phyloP scores from a whole-genome alignment of 768 basidiomycete genomes.

The Amyloporia xantha region DNA sequence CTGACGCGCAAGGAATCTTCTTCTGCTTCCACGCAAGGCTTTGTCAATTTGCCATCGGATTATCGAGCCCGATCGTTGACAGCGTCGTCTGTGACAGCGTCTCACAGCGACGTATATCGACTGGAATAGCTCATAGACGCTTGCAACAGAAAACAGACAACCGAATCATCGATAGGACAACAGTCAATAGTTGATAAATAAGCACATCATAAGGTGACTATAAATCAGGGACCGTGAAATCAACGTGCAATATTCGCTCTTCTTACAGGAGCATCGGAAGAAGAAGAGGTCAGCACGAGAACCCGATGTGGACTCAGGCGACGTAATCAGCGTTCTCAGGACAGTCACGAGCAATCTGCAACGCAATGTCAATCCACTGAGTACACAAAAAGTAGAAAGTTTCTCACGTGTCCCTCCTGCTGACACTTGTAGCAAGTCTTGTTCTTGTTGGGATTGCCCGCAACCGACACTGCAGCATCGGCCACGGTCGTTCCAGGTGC shows the following conservation, averaged over 20 bases:
- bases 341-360: constrained; percentile 30
- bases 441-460: constrained; percentile 45
- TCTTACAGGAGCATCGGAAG: constrained; percentile 1
- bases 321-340: constrained; percentile 26
- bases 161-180: neutral
- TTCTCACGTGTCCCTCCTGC: constrained; percentile 76
- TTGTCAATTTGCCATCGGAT: too few relatives aligned
- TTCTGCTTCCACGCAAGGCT: too few relatives aligned
- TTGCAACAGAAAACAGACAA: too few relatives aligned
- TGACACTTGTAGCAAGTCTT: constrained; percentile 90
- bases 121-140: too few relatives aligned
- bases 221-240: constrained; percentile 10
- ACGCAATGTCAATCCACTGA: neutral
- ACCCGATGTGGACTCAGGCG: constrained; percentile 7
- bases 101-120: too few relatives aligned
- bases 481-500: constrained; percentile 48
- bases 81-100: too few relatives aligned
- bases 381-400: neutral
- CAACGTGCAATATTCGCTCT: constrained; percentile 3
- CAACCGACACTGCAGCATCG: constrained; percentile 37
- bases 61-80: too few relatives aligned
- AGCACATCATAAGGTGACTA: neutral
- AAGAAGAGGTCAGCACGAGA: constrained; percentile 4
- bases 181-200: constrained; percentile 10
- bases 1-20: too few relatives aligned